Evolutionary conservation across 345 rosid genomes (phyloP).

Genomic region (Geranium rotundifolium): DNA sequence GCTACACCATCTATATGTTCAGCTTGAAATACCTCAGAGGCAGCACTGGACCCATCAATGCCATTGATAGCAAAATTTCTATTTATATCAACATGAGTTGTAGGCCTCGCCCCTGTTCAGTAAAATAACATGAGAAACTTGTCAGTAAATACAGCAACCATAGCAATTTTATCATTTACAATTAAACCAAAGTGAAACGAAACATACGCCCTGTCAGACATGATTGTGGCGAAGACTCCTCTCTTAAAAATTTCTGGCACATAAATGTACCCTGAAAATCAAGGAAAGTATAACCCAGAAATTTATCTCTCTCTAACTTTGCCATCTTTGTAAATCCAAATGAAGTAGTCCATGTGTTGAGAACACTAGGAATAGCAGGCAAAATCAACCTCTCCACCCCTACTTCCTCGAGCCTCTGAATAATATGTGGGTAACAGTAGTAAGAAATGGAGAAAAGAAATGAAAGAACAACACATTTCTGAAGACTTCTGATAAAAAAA

Average conservation of each 20-base stretch:
- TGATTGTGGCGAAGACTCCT: conserved; percentile 5
- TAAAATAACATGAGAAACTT: conserved; percentile 4
- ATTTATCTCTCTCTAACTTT: conserved; percentile 35
- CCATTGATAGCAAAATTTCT: conserved; percentile 11
- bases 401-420: conserved; percentile 46
- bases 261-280: conserved; percentile 58
- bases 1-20: conserved; percentile 16
- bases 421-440: not conserved
- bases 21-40: conserved; percentile 28
- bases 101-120: conserved; percentile 19
- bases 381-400: conserved; percentile 67
- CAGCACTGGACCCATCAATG: conserved; percentile 23
- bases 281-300: conserved; percentile 42
- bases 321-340: conserved; percentile 65
- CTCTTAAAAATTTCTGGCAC: conserved; percentile 49
- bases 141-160: not conserved
- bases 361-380: conserved; percentile 58
- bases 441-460: too few species aligned
- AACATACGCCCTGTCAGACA: conserved; percentile 18
- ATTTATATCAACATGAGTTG: conserved; percentile 11
- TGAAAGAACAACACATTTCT: too few species aligned
- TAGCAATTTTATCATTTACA: not conserved
- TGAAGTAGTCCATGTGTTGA: conserved; percentile 59
- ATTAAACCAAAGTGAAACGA: not conserved
- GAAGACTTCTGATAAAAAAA: too few species aligned